phyloP scores from a whole-genome alignment of 2,329 filamentous ascomycete species.

The Calonectria multiphialidica region DNA sequence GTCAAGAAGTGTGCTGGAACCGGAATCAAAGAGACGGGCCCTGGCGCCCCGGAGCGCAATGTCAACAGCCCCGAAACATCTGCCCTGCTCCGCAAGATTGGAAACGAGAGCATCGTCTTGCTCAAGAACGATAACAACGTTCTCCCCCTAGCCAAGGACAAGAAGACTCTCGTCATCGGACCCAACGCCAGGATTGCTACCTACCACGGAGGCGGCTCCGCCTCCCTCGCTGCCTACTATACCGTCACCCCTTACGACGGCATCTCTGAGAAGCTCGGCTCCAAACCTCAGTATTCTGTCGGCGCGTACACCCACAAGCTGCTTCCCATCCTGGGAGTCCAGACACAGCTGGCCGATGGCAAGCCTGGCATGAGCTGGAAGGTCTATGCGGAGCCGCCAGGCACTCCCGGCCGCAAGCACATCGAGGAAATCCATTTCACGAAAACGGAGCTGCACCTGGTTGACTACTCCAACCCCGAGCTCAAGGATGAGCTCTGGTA shows the following conservation, averaged over 20 bases:
- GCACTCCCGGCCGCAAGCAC: constrained; percentile 57
- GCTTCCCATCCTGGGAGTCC: constrained; percentile 68
- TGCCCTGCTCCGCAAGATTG: constrained; percentile 72
- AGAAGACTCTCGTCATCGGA: constrained; percentile 69
- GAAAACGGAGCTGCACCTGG: constrained; percentile 63
- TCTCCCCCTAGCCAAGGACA: constrained; percentile 73
- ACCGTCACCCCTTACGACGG: constrained; percentile 80
- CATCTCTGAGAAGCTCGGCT: constrained; percentile 67
- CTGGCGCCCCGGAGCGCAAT: constrained; percentile 66
- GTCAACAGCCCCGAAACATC: constrained; percentile 72
- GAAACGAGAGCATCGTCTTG: constrained; percentile 78
- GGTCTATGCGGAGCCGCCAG: constrained; percentile 71
- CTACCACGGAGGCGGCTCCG: constrained; percentile 75
- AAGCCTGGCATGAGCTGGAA: constrained; percentile 71
- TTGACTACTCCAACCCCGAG: constrained; percentile 65
- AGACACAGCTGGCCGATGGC: constrained; percentile 64
- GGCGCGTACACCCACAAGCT: constrained; percentile 75
- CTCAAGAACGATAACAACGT: constrained; percentile 77
- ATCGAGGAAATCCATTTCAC: constrained; percentile 63
- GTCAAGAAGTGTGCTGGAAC: constrained; percentile 67
- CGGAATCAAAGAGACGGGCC: constrained; percentile 66
- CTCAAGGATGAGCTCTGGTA: constrained; percentile 67
- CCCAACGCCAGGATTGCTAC: constrained; percentile 69
- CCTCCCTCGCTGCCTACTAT: constrained; percentile 71
- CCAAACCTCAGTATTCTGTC: constrained; percentile 63